Percentiles rank a stretch among this genome's conserved stretches.
phyloP scores from a whole-genome alignment of 208 protist genomes.

The Spongospora subterranea region DNA sequence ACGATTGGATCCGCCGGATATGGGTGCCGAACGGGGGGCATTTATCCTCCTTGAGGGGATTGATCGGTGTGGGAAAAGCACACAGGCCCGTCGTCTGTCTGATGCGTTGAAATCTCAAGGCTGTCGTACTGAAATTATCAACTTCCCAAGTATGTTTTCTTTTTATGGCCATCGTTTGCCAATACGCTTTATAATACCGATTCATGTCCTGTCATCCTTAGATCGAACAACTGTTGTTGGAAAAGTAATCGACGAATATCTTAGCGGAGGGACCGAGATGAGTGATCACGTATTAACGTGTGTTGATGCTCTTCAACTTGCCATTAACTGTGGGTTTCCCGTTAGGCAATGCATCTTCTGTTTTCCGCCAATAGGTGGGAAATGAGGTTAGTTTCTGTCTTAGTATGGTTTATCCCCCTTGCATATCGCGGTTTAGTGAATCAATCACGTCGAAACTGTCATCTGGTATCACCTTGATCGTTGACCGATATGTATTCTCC shows the following conservation, averaged over 20 bases:
- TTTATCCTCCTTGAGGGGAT: constrained; percentile 75
- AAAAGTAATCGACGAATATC: constrained; percentile 79
- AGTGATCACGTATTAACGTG: constrained; percentile 69
- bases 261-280: constrained; percentile 74
- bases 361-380: constrained; percentile 87
- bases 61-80: constrained; percentile 73
- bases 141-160: constrained; percentile 59
- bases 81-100: constrained; percentile 68
- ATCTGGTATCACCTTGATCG: constrained; percentile 74
- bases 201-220: constrained; percentile 1
- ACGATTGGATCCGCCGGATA: no score
- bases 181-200: neutral
- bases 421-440: neutral
- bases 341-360: constrained; percentile 79
- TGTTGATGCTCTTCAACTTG: neutral
- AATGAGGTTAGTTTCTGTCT: constrained; percentile 44
- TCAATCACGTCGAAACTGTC: constrained; percentile 59
- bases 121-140: constrained; percentile 2
- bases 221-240: constrained; percentile 81
- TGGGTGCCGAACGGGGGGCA: constrained; percentile 66
- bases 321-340: neutral
- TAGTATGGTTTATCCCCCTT: constrained; percentile 21
- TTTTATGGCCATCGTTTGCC: constrained; percentile 22
- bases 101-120: constrained; percentile 60
- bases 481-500: constrained; percentile 83